Evolutionary conservation across 2,329 filamentous ascomycete genomes (phyloP).

Genomic region (Xylariaceae sp.): DNA sequence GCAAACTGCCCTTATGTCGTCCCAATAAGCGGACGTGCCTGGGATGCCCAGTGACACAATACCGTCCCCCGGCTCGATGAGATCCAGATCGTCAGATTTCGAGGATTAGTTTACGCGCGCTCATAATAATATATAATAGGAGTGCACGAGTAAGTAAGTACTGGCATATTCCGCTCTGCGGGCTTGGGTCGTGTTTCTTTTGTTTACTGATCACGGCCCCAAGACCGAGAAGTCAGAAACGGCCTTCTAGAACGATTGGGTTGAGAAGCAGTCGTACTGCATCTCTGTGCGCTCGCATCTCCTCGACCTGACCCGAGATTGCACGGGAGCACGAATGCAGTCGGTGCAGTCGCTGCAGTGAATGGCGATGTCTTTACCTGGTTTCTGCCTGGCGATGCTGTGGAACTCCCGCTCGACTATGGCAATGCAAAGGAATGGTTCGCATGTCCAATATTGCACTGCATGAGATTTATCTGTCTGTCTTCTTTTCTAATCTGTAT

Average conservation of each 20-base stretch:
- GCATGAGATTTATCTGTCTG: neutral
- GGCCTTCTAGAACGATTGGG: neutral
- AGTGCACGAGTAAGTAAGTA: no score
- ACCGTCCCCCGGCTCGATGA: no score
- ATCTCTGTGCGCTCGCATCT: neutral
- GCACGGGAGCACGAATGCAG: neutral
- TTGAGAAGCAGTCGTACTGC: neutral
- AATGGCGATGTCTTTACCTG: neutral
- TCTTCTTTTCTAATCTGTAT: neutral
- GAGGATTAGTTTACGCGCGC: no score
- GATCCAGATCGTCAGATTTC: no score
- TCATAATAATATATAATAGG: no score
- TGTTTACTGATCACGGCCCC: neutral
- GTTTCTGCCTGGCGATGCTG: slow-evolving; percentile 2
- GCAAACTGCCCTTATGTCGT: no score
- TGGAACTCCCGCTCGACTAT: slow-evolving; percentile 8
- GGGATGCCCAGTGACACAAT: no score
- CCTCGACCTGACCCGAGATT: neutral
- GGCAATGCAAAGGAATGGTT: neutral
- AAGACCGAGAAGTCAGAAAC: neutral
- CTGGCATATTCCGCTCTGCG: no score
- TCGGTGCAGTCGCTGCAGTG: neutral
- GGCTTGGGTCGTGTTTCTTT: neutral
- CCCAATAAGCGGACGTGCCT: no score
- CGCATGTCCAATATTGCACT: neutral